Conservation (phyloP, 192 early-diverging fungal species). For the Rhizophlyctis rosea region DNA sequence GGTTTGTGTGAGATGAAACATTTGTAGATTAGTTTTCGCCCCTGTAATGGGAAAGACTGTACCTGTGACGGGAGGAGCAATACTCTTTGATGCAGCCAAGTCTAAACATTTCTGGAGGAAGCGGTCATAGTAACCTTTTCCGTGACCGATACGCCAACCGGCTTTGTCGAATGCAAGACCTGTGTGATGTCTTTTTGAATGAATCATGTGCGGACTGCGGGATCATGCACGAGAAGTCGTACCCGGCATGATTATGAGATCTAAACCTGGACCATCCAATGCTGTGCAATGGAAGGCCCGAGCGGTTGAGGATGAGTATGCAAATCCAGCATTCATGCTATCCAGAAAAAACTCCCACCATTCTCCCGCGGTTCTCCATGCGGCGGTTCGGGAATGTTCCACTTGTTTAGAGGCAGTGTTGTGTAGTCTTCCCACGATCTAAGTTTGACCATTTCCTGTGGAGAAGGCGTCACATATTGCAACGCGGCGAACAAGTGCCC, state of each 20-base stretch:
- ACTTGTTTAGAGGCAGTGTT: slow-evolving; percentile 58
- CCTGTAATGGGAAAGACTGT: neutral
- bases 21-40: neutral
- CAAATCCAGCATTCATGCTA: neutral
- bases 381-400: slow-evolving; percentile 66
- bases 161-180: slow-evolving; percentile 58
- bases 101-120: slow-evolving; percentile 41
- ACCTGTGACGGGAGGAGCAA: slow-evolving; percentile 38
- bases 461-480: slow-evolving; percentile 10
- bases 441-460: slow-evolving; percentile 70
- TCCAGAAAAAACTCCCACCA: slow-evolving; percentile 37
- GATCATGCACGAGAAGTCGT: neutral
- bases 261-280: slow-evolving; percentile 50
- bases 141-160: slow-evolving; percentile 61
- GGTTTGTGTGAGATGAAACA: neutral
- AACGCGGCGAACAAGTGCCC: neutral
- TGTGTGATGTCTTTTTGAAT: neutral
- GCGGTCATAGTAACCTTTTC: slow-evolving; percentile 64
- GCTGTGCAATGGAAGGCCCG: slow-evolving; percentile 25
- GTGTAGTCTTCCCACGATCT: slow-evolving; percentile 56
- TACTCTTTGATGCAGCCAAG: slow-evolving; percentile 22
- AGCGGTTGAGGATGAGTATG: neutral
- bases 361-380: slow-evolving; percentile 47
- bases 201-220: neutral
- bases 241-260: slow-evolving; percentile 63